These are phyloP conservation scores for Paratrimastix pyriformis DNA, from an alignment of 78 protist species.

Conservation along the genomic window DNA sequence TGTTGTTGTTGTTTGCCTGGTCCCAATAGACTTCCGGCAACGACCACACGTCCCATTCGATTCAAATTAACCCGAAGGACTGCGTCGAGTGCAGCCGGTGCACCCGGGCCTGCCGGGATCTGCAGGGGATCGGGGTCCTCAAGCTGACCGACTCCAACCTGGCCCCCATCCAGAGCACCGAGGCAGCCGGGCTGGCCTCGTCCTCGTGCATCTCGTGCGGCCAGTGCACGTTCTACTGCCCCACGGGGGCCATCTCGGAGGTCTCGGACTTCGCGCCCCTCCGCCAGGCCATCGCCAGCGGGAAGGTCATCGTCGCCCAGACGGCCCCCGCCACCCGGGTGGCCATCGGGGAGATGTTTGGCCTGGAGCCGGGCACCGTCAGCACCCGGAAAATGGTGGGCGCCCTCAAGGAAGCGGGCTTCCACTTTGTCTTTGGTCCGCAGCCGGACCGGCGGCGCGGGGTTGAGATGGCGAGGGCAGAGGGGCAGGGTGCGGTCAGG, in stretches of 20 bases:
- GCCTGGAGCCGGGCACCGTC: slow-evolving; percentile 28
- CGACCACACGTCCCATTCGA: too few species aligned
- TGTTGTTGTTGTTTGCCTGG: too few species aligned
- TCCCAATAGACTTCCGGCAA: too few species aligned
- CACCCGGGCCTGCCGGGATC: neutral
- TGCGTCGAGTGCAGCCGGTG: slow-evolving; percentile 17
- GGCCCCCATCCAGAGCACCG: too few species aligned
- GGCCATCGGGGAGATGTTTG: slow-evolving; percentile 35
- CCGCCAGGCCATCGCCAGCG: neutral
- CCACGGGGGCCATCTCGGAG: slow-evolving; percentile 37
- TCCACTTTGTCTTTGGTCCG: too few species aligned
- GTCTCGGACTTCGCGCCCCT: neutral
- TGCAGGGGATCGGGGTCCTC: neutral
- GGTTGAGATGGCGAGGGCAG: too few species aligned
- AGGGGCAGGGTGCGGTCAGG: too few species aligned
- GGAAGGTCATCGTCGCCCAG: slow-evolving; percentile 12
- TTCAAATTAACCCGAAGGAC: neutral
- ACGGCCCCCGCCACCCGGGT: slow-evolving; percentile 47
- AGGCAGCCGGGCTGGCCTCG: too few species aligned
- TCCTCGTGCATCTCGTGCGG: slow-evolving; percentile 43
- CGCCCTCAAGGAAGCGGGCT: slow-evolving; percentile 29
- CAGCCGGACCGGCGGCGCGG: too few species aligned
- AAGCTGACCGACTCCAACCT: too few species aligned
- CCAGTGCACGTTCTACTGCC: slow-evolving; percentile 36
- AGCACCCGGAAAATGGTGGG: slow-evolving; percentile 13